phyloP scores from a whole-genome alignment of 208 protist species.

The Trypanosoma lewisi region DNA sequence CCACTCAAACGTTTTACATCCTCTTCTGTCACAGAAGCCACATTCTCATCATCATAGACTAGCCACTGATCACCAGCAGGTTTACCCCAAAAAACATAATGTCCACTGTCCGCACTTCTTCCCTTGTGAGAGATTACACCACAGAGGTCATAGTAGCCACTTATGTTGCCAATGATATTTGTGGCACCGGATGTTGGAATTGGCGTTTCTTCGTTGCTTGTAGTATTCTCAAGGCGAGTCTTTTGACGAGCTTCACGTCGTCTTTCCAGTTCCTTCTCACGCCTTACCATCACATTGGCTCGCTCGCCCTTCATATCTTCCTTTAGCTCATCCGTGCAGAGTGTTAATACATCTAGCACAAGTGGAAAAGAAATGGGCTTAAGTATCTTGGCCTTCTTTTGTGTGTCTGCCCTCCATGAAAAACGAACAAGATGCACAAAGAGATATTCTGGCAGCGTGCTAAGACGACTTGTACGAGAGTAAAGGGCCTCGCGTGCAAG shows the following conservation, averaged over 20 bases:
- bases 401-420: constrained; percentile 77
- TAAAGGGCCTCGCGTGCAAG: constrained; percentile 52
- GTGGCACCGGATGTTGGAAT: background rate
- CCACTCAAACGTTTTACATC: constrained; percentile 74
- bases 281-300: constrained; percentile 35
- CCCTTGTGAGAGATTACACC: constrained; percentile 92
- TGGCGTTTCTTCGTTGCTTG: constrained; percentile 12
- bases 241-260: constrained; percentile 25
- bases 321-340: constrained; percentile 65
- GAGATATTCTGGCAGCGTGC: constrained; percentile 75
- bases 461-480: constrained; percentile 46
- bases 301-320: constrained; percentile 34
- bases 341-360: constrained; percentile 52
- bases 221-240: constrained; percentile 20
- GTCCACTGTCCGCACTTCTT: constrained; percentile 80
- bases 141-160: constrained; percentile 88
- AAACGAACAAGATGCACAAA: constrained; percentile 91
- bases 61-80: constrained; percentile 58
- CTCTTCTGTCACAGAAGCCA: constrained; percentile 67
- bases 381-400: constrained; percentile 86
- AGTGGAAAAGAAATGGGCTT: constrained; percentile 83
- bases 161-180: constrained; percentile 38
- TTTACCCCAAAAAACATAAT: constrained; percentile 93
- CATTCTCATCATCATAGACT: constrained; percentile 73
- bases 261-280: constrained; percentile 59